A percentile compares a stretch with the other conserved stretches of the same genome.
Conservation (phyloP, 495 filamentous ascomycete species). For the Penicillium egyptiacum region DNA sequence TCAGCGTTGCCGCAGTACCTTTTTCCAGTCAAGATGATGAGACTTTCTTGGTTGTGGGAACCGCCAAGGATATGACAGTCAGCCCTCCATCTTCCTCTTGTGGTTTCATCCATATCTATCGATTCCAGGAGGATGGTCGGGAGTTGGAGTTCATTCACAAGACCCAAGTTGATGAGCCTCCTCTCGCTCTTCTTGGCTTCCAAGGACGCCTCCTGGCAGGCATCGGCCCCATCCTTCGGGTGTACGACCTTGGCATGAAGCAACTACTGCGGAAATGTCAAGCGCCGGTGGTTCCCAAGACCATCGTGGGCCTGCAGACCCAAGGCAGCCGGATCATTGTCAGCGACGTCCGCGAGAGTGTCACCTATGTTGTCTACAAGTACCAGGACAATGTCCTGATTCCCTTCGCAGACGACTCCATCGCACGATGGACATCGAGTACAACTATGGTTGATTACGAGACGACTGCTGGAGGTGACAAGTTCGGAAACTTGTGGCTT, state of each 20-base stretch:
- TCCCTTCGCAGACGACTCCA: constrained; percentile 85
- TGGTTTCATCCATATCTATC: constrained; percentile 91
- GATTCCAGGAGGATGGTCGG: constrained; percentile 81
- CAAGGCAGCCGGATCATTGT: constrained; percentile 91
- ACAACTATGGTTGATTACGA: constrained; percentile 97
- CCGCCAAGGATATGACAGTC: constrained; percentile 82
- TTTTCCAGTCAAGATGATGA: constrained; percentile 89
- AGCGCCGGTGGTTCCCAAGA: constrained; percentile 71
- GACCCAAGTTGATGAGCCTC: constrained; percentile 84
- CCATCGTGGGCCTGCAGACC: constrained; percentile 84
- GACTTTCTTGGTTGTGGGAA: constrained; percentile 87
- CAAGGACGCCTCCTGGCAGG: constrained; percentile 87
- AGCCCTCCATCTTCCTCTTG: constrained; percentile 70
- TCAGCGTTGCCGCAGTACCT: constrained; percentile 77
- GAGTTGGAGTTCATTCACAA: constrained; percentile 95
- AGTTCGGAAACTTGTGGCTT: constrained; percentile 96
- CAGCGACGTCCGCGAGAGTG: constrained; percentile 85
- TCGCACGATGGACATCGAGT: constrained; percentile 84
- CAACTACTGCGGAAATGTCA: constrained; percentile 91
- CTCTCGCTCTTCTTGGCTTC: constrained; percentile 84
- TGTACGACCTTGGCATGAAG: constrained; percentile 89
- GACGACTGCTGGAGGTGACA: constrained; percentile 91
- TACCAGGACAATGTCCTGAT: constrained; percentile 86
- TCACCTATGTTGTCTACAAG: constrained; percentile 93
- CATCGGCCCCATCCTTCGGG: constrained; percentile 73